Evolutionary conservation across 768 basidiomycete species (phyloP), one percentile per base, ranked within the genome.

Genomic region (Boletellus emodensis): DNA sequence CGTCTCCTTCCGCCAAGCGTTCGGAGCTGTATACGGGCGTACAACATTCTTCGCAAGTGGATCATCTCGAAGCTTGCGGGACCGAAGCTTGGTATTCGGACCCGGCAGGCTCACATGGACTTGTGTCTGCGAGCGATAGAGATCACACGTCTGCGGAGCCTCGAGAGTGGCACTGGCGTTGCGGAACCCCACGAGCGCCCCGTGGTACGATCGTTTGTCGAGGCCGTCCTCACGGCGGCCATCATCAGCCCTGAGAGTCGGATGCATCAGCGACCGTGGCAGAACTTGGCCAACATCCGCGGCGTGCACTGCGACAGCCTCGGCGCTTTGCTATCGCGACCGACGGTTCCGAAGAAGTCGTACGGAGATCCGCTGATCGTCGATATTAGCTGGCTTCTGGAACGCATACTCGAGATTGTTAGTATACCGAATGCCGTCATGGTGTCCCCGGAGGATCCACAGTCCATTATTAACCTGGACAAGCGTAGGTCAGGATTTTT

Each of bases 331-430:
- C 67, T 91, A 37, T 72, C 75, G 15, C 75, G 76, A 45, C 81
- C 81, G 2, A 70, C 61, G 39, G 65, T 75, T 7, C 75, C 78
- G 42, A 66, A 72, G 10, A 67, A 75, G 15, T 61, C 70, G 12
- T 73, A 77, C 28, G 71, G 72, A 28, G 78, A 82, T 30, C 71
- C 77, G 6, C 68, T 90, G 40, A 81, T 83, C 4, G 78, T 86
- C 14, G 90, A 92, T 61, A 79, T 90, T 56, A 87, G 87, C 10
- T 93, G 90, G 89, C 68, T 91, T 35, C 63, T 93, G 50, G 90
- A 93, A 64, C 79, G 88, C 39, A 79, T 92, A 68, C 69, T 92
- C 33, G 90, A 92, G 63, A 73, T 92, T 41, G 79, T 91, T 51
- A 82, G 84, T 24, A 77, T 83, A 45, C 83, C 88, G 4, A 88